Evolutionary conservation across 768 basidiomycete species (phyloP), one percentile per base, ranked within the genome.

Genomic region (Trametes cinnabarina): DNA sequence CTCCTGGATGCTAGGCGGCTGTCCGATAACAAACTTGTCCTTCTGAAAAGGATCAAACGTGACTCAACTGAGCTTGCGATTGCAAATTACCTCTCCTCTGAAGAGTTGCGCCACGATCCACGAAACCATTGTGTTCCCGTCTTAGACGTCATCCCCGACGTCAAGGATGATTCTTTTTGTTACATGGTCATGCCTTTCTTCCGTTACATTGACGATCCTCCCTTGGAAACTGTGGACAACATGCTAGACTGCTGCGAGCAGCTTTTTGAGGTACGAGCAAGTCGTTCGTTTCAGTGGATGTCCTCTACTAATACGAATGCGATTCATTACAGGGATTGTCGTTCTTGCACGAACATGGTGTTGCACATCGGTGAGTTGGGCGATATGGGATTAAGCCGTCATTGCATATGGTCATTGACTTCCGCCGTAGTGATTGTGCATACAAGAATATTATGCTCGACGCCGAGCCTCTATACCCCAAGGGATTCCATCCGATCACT

Each of bases 1-100:
- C 47, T 65, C 0, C 58, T 72, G 3, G 76, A 77, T 35, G 75
- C 73, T 0, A 72, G 64, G 0, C 65, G 73, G 6, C 55, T 64
- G 2, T 64, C 66, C 2, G 73, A 76, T 25, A 65, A 57, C 0
- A 57, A 35, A 4, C 44, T 63, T 1, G 70, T 77, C 0, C 66
- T 63, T 14, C 58, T 77, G n/a, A 77, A 77, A 25, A 39, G 41
- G 1, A 59, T 74, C 0, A 0, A 20, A 5, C 53, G 55, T 0
- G 52, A 41, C 0, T 54, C 63, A 9, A 2, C 35, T n/a, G 63
- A 65, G 49, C 51, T 49, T 6, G 25, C 26, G 14, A 58, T 65
- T 19, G 39, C 55, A 2, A 56, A 20, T 22, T 51, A 22, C 26
- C 55, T 65, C 5, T 54, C 55, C 4, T 49, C 63, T 2, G 44